Conservation (phyloP, 1,284 basidiomycete genomes). For the Singerocomus inundabilis region DNA sequence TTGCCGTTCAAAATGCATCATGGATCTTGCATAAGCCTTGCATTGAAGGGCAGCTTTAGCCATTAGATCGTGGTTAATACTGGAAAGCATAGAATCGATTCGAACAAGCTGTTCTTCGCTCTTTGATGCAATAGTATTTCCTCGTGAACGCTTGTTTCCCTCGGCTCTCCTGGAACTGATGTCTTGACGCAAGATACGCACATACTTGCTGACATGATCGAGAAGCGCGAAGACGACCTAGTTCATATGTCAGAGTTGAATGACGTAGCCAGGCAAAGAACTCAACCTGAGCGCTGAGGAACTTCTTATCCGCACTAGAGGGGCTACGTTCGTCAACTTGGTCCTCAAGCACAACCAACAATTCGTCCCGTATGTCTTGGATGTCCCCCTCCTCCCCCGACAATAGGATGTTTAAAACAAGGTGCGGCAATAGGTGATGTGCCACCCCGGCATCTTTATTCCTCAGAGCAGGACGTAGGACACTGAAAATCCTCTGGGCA, state of each 20-base stretch:
- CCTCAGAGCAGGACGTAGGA: constrained; percentile 77
- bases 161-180: constrained; percentile 50
- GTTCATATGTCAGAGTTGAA: neutral
- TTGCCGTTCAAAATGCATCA: constrained; percentile 93
- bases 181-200: constrained; percentile 66
- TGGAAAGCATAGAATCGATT: constrained; percentile 79
- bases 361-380: constrained; percentile 71
- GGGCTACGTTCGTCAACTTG: constrained; percentile 68
- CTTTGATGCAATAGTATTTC: constrained; percentile 35
- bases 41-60: constrained; percentile 93
- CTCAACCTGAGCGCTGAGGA: constrained; percentile 86
- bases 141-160: constrained; percentile 45
- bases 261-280: neutral
- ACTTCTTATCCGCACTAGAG: constrained; percentile 72
- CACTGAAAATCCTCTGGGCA: constrained; percentile 72
- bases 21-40: constrained; percentile 89
- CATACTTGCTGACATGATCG: constrained; percentile 94
- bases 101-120: constrained; percentile 59
- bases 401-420: constrained; percentile 85
- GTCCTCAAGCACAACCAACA: constrained; percentile 83
- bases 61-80: constrained; percentile 86
- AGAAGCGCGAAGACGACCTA: constrained; percentile 92
- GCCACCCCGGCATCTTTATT: constrained; percentile 92
- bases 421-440: constrained; percentile 87
- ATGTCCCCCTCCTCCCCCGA: constrained; percentile 67